Conservation (phyloP, 2,329 filamentous ascomycete genomes). For the Aspergillus fumigatus region DNA sequence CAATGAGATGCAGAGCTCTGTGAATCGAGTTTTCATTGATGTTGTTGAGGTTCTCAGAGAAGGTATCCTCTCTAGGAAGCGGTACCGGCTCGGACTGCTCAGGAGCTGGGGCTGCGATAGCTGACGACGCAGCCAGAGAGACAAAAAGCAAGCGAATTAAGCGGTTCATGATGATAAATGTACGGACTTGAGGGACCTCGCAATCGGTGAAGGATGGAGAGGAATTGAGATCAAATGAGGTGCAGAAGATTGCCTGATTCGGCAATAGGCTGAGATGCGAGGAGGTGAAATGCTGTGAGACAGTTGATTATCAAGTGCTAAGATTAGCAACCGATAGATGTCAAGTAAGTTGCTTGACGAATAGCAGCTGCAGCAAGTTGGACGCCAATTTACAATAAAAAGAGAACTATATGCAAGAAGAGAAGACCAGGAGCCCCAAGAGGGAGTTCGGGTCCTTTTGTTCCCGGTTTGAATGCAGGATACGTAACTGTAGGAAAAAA, state of each 20-base stretch:
- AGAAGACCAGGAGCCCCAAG: background rate
- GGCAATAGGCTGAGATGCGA: background rate
- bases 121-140: conserved; percentile 22
- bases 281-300: background rate
- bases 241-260: background rate
- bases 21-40: conserved; percentile 60
- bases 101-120: conserved; percentile 20
- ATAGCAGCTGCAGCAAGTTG: background rate
- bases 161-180: conserved; percentile 7
- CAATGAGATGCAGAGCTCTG: conserved; percentile 61
- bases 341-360: background rate
- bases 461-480: background rate
- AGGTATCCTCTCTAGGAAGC: conserved; percentile 24
- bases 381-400: background rate
- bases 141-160: conserved; percentile 23
- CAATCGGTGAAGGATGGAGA: background rate
- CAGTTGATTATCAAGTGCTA: background rate
- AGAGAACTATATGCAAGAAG: background rate
- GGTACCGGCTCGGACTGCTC: conserved; percentile 10
- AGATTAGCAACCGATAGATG: background rate
- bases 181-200: background rate
- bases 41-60: conserved; percentile 53
- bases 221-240: background rate
- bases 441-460: background rate
- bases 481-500: background rate